phyloP scores from a whole-genome alignment of 2,329 filamentous ascomycete species.

The Trichoderma breve region DNA sequence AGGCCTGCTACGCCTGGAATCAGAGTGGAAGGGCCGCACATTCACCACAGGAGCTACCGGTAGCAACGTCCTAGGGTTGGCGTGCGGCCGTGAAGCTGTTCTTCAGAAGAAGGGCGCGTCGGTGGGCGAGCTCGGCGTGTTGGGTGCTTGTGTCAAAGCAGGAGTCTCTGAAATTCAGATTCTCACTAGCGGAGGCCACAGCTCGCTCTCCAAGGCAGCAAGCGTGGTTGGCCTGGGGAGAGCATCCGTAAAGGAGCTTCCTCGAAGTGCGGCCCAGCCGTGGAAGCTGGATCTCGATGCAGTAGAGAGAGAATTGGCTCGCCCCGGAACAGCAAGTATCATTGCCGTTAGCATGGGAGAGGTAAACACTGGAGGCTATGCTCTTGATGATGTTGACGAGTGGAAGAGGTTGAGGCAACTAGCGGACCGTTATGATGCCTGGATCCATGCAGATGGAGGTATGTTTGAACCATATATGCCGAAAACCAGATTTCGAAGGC shows the following conservation, averaged over 20 bases:
- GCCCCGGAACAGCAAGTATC: constrained; percentile 61
- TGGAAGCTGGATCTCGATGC: constrained; percentile 68
- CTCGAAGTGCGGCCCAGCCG: constrained; percentile 49
- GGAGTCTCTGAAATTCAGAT: constrained; percentile 69
- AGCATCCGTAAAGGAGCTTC: constrained; percentile 61
- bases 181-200: constrained; percentile 79
- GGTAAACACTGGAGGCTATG: constrained; percentile 85
- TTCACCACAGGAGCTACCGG: constrained; percentile 66
- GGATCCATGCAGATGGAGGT: constrained; percentile 87
- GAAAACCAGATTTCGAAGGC: neutral
- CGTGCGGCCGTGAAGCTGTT: constrained; percentile 62
- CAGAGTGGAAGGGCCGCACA: constrained; percentile 53
- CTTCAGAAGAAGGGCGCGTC: constrained; percentile 41
- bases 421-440: constrained; percentile 71
- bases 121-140: constrained; percentile 68
- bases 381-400: constrained; percentile 56
- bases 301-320: constrained; percentile 59
- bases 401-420: constrained; percentile 63
- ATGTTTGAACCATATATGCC: constrained; percentile 26
- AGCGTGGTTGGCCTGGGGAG: constrained; percentile 78
- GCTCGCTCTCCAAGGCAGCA: constrained; percentile 79
- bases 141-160: constrained; percentile 62
- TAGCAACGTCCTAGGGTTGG: constrained; percentile 77
- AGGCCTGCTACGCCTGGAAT: constrained; percentile 59
- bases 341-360: constrained; percentile 82